Evolutionary conservation across 352 stramenopile genomes (phyloP).

Genomic region (Phytopythium boreale): DNA sequence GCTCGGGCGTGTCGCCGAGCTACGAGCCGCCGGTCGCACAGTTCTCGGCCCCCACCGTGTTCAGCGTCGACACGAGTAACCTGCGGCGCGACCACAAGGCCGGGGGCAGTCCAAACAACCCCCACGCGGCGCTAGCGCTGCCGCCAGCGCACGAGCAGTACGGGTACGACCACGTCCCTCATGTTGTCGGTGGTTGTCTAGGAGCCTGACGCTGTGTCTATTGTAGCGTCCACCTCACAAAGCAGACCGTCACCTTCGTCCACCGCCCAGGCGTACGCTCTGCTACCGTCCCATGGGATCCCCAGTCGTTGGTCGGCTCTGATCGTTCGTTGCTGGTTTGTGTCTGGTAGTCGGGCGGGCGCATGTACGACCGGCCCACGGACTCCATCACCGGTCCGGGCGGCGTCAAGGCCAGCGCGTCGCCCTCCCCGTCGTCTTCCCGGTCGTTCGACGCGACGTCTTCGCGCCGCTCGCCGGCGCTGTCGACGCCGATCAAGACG

Average conservation of each 20-base stretch:
- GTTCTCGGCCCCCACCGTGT: conserved; percentile 38
- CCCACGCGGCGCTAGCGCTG: background rate
- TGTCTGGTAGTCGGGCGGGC: conserved; percentile 55
- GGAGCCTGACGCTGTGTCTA: conserved; percentile 6
- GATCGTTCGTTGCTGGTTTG: background rate
- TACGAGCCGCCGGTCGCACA: conserved; percentile 38
- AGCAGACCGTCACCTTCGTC: conserved; percentile 60
- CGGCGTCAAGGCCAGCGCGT: conserved; percentile 2
- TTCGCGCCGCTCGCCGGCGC: background rate
- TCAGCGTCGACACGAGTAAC: conserved; percentile 50
- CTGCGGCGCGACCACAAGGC: conserved; percentile 16
- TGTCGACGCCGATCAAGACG: conserved; percentile 32
- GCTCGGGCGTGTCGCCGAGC: conserved; percentile 43
- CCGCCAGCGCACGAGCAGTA: conserved; percentile 35
- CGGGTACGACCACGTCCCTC: conserved; percentile 16
- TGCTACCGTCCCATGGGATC: background rate
- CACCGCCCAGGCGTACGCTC: conserved; percentile 55
- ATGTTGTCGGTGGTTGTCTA: conserved; percentile 11
- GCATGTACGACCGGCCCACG: conserved; percentile 69
- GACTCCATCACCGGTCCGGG: conserved; percentile 20
- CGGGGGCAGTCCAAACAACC: background rate
- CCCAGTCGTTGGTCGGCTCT: background rate
- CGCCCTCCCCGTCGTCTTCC: background rate
- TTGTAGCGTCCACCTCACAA: conserved; percentile 32
- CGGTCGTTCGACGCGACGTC: background rate